A percentile compares a stretch with the other conserved stretches of the same genome.
Evolutionary conservation across 2,329 filamentous ascomycete genomes (phyloP).

Genomic region (Lomentospora prolificans): DNA sequence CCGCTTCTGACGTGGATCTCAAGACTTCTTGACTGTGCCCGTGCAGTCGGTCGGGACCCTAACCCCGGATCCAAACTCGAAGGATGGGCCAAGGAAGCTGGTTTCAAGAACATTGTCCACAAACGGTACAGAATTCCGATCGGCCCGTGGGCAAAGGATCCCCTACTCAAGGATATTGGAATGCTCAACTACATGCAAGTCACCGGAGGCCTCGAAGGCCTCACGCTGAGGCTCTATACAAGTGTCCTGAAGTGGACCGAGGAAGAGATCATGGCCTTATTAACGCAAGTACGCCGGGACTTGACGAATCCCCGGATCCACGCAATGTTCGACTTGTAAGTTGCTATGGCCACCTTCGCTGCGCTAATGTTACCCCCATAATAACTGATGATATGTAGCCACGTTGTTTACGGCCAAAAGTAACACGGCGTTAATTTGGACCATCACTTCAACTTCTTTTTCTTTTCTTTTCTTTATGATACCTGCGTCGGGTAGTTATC

Average conservation of each 20-base stretch:
- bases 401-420: constrained; percentile 14
- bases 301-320: constrained; percentile 14
- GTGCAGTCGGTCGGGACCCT: constrained; percentile 26
- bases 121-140: constrained; percentile 37
- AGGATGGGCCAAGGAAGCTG: constrained; percentile 26
- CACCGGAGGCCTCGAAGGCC: constrained; percentile 32
- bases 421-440: too few species aligned
- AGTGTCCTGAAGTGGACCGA: constrained; percentile 28
- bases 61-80: constrained; percentile 24
- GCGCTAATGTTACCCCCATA: background rate
- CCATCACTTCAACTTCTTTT: too few species aligned
- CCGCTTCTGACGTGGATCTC: constrained; percentile 29
- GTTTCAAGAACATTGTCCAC: constrained; percentile 1
- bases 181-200: constrained; percentile 35
- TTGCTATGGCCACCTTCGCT: background rate
- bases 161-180: constrained; percentile 31
- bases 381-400: background rate
- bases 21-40: constrained; percentile 29
- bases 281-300: constrained; percentile 4
- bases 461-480: too few species aligned
- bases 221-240: constrained; percentile 30
- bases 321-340: constrained; percentile 17
- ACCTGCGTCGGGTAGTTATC: too few species aligned
- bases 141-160: constrained; percentile 42
- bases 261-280: constrained; percentile 37